Base-by-base conservation (phyloP, 805 yeast genomes). In the Pichia nanzhaoensis region DNA sequence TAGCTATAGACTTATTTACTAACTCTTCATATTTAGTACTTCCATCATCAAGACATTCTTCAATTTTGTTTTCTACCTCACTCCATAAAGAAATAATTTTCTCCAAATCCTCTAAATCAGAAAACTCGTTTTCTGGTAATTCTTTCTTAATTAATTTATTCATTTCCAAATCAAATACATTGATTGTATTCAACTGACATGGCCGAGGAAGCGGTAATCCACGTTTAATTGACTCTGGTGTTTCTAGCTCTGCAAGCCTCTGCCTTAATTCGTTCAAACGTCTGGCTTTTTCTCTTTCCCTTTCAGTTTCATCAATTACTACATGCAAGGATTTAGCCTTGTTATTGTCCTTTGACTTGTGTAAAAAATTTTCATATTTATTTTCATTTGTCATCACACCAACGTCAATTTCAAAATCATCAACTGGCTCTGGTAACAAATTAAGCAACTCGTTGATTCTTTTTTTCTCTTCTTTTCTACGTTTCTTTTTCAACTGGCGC, bases 381-480 rank as follows among this genome's bases (percentile, higher is more conserved):
- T 20, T 20, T 14, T 24, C 37, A 8, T 30, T 30, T 10, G 17
- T 18, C 9, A 38, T 20, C 8, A 20, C 38, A 4, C 45, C 48
- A 8, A 46, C 18, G 18, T 48, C 39, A 16, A 51, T 44, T 21
- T 52, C 55, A 47, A 45, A 51, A 41, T 53, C 47, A 38, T 53
- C 51, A 12, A 38, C 33, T 2, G 56, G 49, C 19, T 47, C 47
- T 0, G 56, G 55, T 13, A 53, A 30, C 6, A 17, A 18, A 8
- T 27, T 22, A 8, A 53, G 27, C 5, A 41, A 20, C 28, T 45
- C 39, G 2, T 37, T 24, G 8, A 53, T 12, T 18, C 36, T 39
- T 8, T 34, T 37, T 7, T n/a, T 34, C 18, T 27, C 20, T 8
- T 36, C 17, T 16, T 40, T 51, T 24, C 33, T 44, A 5, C 13